Percentiles rank a stretch among this genome's conserved stretches.
Conservation (phyloP, 345 rosid genomes). For the Dipteronia dyeriana region DNA sequence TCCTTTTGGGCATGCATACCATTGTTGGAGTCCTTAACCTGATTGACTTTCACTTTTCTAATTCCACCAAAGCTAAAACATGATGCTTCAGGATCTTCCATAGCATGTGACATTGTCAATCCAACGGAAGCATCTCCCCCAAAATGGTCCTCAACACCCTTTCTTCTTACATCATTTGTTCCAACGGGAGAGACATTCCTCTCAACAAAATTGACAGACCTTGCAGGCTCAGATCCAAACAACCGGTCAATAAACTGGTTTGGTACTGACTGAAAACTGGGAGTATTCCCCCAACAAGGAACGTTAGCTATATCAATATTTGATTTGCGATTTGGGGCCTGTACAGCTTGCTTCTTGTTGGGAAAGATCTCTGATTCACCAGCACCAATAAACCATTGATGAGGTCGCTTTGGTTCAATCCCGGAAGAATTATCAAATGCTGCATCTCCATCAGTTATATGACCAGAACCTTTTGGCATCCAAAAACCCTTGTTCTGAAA, state of each 20-base stretch:
- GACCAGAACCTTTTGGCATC: slow-evolving; percentile 52
- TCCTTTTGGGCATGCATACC: slow-evolving; percentile 42
- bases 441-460: slow-evolving; percentile 51
- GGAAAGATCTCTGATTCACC: slow-evolving; percentile 67
- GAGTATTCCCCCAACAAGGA: slow-evolving; percentile 62
- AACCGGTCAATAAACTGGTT: slow-evolving; percentile 65
- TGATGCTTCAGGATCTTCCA: slow-evolving; percentile 55
- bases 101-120: slow-evolving; percentile 58
- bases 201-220: slow-evolving; percentile 53
- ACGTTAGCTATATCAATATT: slow-evolving; percentile 39
- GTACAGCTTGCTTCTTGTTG: slow-evolving; percentile 74
- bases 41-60: slow-evolving; percentile 65
- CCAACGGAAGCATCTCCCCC: slow-evolving; percentile 53
- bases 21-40: slow-evolving; percentile 54
- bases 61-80: slow-evolving; percentile 54
- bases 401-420: slow-evolving; percentile 67
- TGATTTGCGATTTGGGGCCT: slow-evolving; percentile 38
- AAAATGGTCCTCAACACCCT: slow-evolving; percentile 39
- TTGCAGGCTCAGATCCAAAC: slow-evolving; percentile 62
- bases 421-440: slow-evolving; percentile 54
- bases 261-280: slow-evolving; percentile 60
- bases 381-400: slow-evolving; percentile 69
- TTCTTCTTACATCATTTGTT: slow-evolving; percentile 31
- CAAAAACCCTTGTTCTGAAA: slow-evolving; percentile 72
- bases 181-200: slow-evolving; percentile 49